A percentile compares a stretch with the other conserved stretches of the same genome.
Conservation (phyloP, 2,329 filamentous ascomycete genomes). For the Diaporthe sp. region DNA sequence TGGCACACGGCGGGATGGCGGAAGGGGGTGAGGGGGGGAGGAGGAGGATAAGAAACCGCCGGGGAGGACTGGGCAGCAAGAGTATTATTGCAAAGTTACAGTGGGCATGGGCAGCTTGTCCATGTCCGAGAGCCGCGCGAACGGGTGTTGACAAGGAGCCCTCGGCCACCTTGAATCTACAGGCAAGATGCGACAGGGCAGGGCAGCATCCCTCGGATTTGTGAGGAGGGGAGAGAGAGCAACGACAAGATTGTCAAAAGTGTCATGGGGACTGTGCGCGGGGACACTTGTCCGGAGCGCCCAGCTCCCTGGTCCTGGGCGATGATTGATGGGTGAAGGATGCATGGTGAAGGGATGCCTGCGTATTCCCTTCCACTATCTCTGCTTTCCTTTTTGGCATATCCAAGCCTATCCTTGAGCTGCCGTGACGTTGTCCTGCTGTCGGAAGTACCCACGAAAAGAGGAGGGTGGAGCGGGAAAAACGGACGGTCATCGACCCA, state of each 20-base stretch:
- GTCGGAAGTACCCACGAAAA: background rate
- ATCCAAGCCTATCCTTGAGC: background rate
- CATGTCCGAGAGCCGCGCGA: conserved; percentile 25
- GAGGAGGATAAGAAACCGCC: background rate
- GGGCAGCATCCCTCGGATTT: conserved; percentile 6
- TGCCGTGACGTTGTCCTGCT: background rate
- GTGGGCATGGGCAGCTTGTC: conserved; percentile 25
- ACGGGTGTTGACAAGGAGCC: conserved; percentile 27
- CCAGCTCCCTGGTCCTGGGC: conserved; percentile 20
- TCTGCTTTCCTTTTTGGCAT: background rate
- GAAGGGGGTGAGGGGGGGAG: background rate
- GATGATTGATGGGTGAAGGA: background rate
- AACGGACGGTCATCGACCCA: conserved; percentile 24
- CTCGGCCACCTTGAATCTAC: conserved; percentile 17
- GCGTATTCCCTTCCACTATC: background rate
- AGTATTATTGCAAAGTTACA: conserved; percentile 31
- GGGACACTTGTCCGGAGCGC: conserved; percentile 14
- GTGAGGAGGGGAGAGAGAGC: background rate
- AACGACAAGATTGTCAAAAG: conserved; percentile 24
- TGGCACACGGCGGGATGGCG: background rate
- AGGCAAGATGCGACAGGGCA: conserved; percentile 21
- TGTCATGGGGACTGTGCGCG: conserved; percentile 26
- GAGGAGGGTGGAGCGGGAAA: conserved; percentile 4
- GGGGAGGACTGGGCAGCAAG: conserved; percentile 22
- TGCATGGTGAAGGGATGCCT: background rate